A percentile compares a stretch with the other conserved stretches of the same genome.
Evolutionary conservation across 164 flowering plant species (phyloP).

Genomic region (Macadamia tetraphylla): DNA sequence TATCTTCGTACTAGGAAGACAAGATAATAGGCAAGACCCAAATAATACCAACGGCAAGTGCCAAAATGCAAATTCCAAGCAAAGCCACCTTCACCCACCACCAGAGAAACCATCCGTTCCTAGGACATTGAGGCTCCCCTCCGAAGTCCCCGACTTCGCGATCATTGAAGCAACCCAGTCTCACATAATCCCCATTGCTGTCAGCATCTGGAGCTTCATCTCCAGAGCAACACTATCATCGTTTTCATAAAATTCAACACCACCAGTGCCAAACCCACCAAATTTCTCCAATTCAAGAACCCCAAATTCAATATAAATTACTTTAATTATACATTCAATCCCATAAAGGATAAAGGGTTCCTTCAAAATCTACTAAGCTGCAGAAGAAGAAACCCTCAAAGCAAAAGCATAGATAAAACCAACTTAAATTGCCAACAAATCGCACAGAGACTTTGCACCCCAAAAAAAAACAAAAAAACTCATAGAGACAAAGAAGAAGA

Average conservation of each 20-base stretch:
- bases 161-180: constrained; percentile 10
- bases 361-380: too few species aligned
- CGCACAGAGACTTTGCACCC: too few species aligned
- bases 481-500: too few species aligned
- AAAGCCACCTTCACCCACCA: constrained; percentile 55
- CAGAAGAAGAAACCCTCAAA: too few species aligned
- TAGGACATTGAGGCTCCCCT: constrained; percentile 4
- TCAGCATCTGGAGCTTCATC: constrained; percentile 26
- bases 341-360: too few species aligned
- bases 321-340: too few species aligned
- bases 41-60: constrained; percentile 47
- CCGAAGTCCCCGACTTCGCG: constrained; percentile 8
- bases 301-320: too few species aligned
- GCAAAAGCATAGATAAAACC: too few species aligned
- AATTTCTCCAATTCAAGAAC: too few species aligned
- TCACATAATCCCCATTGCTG: constrained; percentile 18
- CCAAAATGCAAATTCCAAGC: constrained; percentile 29
- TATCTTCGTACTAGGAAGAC: constrained; percentile 14
- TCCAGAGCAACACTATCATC: constrained; percentile 32
- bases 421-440: too few species aligned
- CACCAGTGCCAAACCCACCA: too few species aligned
- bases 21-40: constrained; percentile 27
- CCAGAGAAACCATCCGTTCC: constrained; percentile 27
- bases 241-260: background rate
- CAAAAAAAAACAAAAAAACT: too few species aligned